These are phyloP conservation scores for Alternaria arbusti DNA, from an alignment of 2,329 filamentous ascomycete species.

Conservation along the genomic window DNA sequence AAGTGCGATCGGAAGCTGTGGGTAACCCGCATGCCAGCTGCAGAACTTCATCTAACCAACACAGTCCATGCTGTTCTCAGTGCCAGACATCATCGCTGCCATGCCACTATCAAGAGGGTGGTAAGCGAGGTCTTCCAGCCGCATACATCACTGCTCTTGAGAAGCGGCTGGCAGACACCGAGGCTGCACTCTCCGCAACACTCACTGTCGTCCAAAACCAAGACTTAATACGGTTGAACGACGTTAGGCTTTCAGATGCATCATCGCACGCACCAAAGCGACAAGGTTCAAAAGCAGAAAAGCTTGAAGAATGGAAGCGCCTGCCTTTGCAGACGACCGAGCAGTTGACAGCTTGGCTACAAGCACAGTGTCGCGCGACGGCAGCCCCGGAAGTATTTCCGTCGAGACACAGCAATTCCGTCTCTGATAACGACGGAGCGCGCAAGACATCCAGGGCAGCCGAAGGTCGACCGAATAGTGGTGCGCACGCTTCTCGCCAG, in stretches of 20 bases:
- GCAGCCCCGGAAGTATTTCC: constrained; percentile 2
- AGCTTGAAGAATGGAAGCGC: constrained; percentile 31
- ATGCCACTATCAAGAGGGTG: constrained; percentile 35
- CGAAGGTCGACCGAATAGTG: not conserved
- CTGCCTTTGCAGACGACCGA: constrained; percentile 25
- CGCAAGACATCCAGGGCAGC: not conserved
- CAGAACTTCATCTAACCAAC: not conserved
- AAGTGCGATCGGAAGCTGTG: constrained; percentile 36
- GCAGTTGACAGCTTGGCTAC: constrained; percentile 30
- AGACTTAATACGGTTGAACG: not conserved
- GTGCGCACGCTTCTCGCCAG: not conserved
- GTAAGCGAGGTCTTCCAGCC: constrained; percentile 33
- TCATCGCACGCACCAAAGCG: not conserved
- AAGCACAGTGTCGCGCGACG: constrained; percentile 15
- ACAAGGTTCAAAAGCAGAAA: constrained; percentile 30
- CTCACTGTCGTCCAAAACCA: constrained; percentile 18
- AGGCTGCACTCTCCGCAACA: constrained; percentile 26
- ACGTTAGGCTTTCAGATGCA: not conserved
- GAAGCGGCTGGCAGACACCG: constrained; percentile 31
- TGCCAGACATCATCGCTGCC: constrained; percentile 18
- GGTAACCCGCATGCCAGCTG: not conserved
- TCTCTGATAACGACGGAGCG: not conserved
- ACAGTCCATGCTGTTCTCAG: constrained; percentile 34
- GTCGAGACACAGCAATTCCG: not conserved
- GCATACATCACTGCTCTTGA: constrained; percentile 35